Evolutionary conservation across 768 basidiomycete species (phyloP).

Genomic region (Postia placenta): DNA sequence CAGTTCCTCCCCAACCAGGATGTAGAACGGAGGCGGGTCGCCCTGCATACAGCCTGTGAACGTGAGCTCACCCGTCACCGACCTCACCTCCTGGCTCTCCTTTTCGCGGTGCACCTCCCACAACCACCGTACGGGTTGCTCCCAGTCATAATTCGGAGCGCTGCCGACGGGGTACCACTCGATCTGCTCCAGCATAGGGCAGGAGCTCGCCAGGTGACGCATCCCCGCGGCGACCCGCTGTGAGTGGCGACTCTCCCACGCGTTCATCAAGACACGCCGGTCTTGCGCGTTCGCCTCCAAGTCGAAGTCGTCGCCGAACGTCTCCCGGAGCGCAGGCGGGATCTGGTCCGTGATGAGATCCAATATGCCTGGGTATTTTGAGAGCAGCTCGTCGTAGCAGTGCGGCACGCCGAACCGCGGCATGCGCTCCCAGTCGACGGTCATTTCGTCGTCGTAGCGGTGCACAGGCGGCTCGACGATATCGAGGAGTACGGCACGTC

Average conservation of each 20-base stretch:
- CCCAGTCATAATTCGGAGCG: background rate
- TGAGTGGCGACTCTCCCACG: constrained; percentile 2
- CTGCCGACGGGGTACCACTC: constrained; percentile 10
- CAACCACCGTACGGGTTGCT: background rate
- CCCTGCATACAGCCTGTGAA: background rate
- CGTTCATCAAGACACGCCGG: background rate
- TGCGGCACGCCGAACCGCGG: background rate
- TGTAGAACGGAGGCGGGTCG: background rate
- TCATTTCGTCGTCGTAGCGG: background rate
- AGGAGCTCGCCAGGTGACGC: constrained; percentile 1
- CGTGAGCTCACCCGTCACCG: constrained; percentile 1
- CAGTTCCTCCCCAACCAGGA: constrained; percentile 10
- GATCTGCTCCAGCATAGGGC: constrained; percentile 12
- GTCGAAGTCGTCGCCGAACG: background rate
- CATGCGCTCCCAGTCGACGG: background rate
- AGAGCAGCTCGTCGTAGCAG: background rate
- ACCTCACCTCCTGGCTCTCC: background rate
- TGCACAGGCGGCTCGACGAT: background rate
- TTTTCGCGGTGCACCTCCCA: constrained; percentile 11
- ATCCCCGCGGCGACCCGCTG: background rate
- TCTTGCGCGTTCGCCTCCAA: background rate
- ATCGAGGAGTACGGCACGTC: too few species aligned
- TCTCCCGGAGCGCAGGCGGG: too few species aligned
- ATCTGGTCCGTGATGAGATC: too few species aligned
- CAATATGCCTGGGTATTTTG: background rate